Evolutionary conservation across 1,284 basidiomycete genomes (phyloP).

Genomic region (Malassezia furfur): DNA sequence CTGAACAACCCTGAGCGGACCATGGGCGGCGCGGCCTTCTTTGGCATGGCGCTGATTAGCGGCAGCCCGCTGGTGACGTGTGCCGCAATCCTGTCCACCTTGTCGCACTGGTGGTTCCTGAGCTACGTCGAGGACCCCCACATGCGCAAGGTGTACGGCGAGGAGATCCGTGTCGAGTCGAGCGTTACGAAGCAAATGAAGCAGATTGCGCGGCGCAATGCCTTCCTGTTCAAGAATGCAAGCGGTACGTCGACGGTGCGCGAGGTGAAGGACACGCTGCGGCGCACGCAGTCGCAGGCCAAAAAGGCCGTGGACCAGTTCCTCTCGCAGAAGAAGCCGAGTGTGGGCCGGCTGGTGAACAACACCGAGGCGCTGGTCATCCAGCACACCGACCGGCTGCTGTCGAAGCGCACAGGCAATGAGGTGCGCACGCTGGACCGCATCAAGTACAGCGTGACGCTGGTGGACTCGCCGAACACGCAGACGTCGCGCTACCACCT

Average conservation of each 20-base stretch:
- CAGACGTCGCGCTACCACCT: constrained; percentile 61
- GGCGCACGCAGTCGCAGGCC: constrained; percentile 87
- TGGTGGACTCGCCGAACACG: background rate
- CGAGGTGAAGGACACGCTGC: constrained; percentile 84
- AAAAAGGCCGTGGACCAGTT: constrained; percentile 84
- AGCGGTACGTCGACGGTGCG: constrained; percentile 54
- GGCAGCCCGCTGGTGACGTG: constrained; percentile 74
- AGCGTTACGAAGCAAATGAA: constrained; percentile 95
- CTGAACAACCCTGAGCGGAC: constrained; percentile 82
- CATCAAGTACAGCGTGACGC: constrained; percentile 21
- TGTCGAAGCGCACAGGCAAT: constrained; percentile 32
- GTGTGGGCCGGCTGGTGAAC: constrained; percentile 55
- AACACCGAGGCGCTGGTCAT: constrained; percentile 86
- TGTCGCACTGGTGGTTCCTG: constrained; percentile 52
- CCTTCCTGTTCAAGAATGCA: constrained; percentile 25
- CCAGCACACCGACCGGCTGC: constrained; percentile 66
- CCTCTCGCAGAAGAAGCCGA: constrained; percentile 56
- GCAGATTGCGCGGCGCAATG: constrained; percentile 66
- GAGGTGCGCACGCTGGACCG: constrained; percentile 28
- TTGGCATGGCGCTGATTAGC: constrained; percentile 80
- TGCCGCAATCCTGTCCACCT: constrained; percentile 72
- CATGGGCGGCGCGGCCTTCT: constrained; percentile 89
- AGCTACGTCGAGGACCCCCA: constrained; percentile 60
- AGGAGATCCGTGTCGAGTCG: constrained; percentile 75
- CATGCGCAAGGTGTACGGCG: constrained; percentile 89